These are phyloP conservation scores for Aspergillus sclerotiicarbonarius DNA, from an alignment of 495 filamentous ascomycete genomes.

Conservation along the genomic window DNA sequence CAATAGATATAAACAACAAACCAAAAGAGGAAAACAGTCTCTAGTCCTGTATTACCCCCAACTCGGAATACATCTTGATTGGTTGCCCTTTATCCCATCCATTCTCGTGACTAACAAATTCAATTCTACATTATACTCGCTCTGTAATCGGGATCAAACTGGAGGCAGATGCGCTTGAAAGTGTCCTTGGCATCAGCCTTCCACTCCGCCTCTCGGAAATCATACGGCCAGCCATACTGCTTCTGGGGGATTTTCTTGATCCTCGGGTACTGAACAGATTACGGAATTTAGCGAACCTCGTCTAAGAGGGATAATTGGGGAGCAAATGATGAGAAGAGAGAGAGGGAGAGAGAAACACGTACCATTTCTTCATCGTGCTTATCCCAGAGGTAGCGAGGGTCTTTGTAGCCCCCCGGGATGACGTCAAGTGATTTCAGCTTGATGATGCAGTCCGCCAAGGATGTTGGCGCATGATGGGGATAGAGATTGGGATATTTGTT, in stretches of 20 bases:
- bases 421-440: neutral
- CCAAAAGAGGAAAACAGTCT: too few relatives aligned
- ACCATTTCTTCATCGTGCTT: too few relatives aligned
- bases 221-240: neutral
- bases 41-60: too few relatives aligned
- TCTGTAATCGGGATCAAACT: neutral
- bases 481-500: too few relatives aligned
- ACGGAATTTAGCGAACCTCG: neutral
- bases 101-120: too few relatives aligned
- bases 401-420: neutral
- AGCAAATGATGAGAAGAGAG: neutral
- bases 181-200: neutral
- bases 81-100: too few relatives aligned
- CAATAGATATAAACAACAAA: too few relatives aligned
- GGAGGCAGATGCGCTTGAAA: too few relatives aligned
- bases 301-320: neutral
- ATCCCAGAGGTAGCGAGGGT: neutral
- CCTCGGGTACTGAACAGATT: neutral
- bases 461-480: conserved; percentile 1
- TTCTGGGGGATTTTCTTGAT: neutral
- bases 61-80: too few relatives aligned
- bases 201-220: neutral
- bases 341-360: too few relatives aligned
- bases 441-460: neutral
- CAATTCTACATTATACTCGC: too few relatives aligned